Percentiles rank a stretch among this genome's conserved stretches.
Evolutionary conservation across 306 rosid species (phyloP).

Genomic region (Boehmeria nivea): DNA sequence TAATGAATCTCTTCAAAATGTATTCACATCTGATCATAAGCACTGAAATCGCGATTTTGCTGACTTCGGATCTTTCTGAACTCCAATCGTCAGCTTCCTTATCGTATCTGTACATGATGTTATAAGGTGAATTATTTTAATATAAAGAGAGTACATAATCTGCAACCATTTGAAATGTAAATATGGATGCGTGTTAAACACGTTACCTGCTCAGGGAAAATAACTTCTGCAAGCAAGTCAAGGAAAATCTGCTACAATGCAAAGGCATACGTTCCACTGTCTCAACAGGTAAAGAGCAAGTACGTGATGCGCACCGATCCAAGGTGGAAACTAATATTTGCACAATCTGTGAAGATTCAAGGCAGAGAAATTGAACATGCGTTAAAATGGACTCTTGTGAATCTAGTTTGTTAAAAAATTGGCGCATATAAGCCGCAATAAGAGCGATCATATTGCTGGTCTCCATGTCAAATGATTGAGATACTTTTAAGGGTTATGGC

Average conservation of each 20-base stretch:
- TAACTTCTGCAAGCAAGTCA: conserved; percentile 83
- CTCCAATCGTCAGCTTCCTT: conserved; percentile 49
- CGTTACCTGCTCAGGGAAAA: conserved; percentile 87
- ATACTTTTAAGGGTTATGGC: not conserved
- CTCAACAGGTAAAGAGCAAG: conserved; percentile 88
- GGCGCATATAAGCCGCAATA: not conserved
- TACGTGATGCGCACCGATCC: conserved; percentile 97
- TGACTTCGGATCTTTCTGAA: conserved; percentile 64
- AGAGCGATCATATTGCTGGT: no score
- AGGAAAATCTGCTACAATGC: conserved; percentile 90
- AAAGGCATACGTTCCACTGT: conserved; percentile 90
- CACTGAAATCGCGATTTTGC: conserved; percentile 69
- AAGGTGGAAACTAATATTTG: conserved; percentile 68
- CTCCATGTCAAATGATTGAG: no score
- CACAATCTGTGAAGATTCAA: conserved; percentile 53
- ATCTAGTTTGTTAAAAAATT: not conserved
- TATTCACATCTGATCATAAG: conserved; percentile 74
- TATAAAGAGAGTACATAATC: not conserved
- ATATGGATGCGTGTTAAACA: conserved; percentile 10
- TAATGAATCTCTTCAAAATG: conserved; percentile 66
- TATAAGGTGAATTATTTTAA: not conserved
- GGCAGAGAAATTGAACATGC: conserved; percentile 1
- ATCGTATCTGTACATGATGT: conserved; percentile 40
- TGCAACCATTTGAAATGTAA: conserved; percentile 10
- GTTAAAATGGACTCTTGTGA: not conserved